Evolutionary conservation across 768 basidiomycete genomes (phyloP).

Genomic region (Tricholoma furcatifolium): DNA sequence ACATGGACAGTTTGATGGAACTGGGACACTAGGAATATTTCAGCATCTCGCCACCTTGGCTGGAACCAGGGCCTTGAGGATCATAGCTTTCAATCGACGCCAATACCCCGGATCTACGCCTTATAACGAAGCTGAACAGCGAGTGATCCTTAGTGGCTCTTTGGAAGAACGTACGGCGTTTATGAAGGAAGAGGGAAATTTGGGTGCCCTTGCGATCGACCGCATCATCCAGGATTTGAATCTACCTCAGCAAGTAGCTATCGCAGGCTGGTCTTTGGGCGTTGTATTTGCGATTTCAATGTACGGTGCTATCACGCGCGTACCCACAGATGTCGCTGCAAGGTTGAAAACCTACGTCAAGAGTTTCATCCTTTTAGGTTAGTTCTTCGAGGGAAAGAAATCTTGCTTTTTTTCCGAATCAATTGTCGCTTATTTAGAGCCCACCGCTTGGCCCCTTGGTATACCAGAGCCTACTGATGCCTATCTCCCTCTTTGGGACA

Average conservation of each 20-base stretch:
- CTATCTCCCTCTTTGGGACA: not conserved
- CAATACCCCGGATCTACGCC: slow-evolving; percentile 32
- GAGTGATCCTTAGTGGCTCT: slow-evolving; percentile 12
- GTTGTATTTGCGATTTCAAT: slow-evolving; percentile 20
- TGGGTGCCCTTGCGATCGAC: slow-evolving; percentile 26
- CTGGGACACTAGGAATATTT: slow-evolving; percentile 19
- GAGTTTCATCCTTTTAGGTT: slow-evolving; percentile 20
- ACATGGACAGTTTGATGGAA: not conserved
- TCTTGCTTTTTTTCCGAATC: not conserved
- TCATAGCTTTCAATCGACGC: slow-evolving; percentile 32
- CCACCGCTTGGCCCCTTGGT: not conserved
- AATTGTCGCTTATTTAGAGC: not conserved
- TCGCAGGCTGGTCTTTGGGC: slow-evolving; percentile 31
- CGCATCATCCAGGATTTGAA: slow-evolving; percentile 38
- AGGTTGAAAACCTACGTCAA: slow-evolving; percentile 20
- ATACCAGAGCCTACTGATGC: not conserved
- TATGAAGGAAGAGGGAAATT: slow-evolving; percentile 24
- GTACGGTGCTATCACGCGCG: slow-evolving; percentile 16
- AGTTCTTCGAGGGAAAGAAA: too few relatives aligned
- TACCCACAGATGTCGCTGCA: slow-evolving; percentile 12
- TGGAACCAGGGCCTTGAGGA: slow-evolving; percentile 16
- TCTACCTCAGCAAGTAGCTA: slow-evolving; percentile 26
- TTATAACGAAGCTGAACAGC: slow-evolving; percentile 24
- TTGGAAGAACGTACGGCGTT: slow-evolving; percentile 16
- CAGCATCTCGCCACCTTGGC: slow-evolving; percentile 20